A percentile compares a stretch with the other conserved stretches of the same genome.
These are phyloP conservation scores for Monilinia vaccinii-corymbosi DNA, from an alignment of 2,329 filamentous ascomycete species.

Conservation along the genomic window DNA sequence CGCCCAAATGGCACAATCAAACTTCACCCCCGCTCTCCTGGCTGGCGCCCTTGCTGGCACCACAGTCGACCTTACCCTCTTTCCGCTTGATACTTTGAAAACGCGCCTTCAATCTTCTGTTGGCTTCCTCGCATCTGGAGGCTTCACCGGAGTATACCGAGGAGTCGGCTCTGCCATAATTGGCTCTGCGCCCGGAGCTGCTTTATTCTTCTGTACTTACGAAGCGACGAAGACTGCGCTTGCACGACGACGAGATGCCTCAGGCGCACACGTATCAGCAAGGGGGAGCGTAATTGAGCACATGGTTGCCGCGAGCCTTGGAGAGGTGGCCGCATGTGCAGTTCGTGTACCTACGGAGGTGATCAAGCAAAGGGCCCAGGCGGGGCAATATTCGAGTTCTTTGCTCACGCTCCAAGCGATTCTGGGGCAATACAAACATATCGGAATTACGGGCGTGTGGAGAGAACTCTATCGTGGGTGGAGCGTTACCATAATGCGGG, in stretches of 20 bases:
- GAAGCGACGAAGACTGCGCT: conserved; percentile 57
- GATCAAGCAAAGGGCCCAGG: conserved; percentile 93
- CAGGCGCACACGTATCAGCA: conserved; percentile 5
- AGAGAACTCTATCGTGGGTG: conserved; percentile 86
- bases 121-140: conserved; percentile 73
- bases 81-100: conserved; percentile 96
- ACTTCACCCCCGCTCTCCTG: conserved; percentile 54
- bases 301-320: conserved; percentile 77
- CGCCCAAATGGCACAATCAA: conserved; percentile 28
- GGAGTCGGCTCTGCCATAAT: conserved; percentile 84
- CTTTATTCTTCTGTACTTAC: conserved; percentile 96
- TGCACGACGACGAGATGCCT: neutral
- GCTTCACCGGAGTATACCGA: conserved; percentile 86
- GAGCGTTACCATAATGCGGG: conserved; percentile 84
- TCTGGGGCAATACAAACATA: conserved; percentile 37
- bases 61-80: conserved; percentile 93
- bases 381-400: conserved; percentile 67
- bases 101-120: conserved; percentile 82
- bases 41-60: conserved; percentile 89
- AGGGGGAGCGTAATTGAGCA: conserved; percentile 43
- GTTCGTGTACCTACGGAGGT: conserved; percentile 94
- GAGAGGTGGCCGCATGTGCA: conserved; percentile 86
- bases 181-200: conserved; percentile 85
- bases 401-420: conserved; percentile 62
- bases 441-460: conserved; percentile 53